A percentile compares a stretch with the other conserved stretches of the same genome.
Evolutionary conservation across 202 grass and related monocot genomes (phyloP).

Genomic region (Brachypodium distachyon): DNA sequence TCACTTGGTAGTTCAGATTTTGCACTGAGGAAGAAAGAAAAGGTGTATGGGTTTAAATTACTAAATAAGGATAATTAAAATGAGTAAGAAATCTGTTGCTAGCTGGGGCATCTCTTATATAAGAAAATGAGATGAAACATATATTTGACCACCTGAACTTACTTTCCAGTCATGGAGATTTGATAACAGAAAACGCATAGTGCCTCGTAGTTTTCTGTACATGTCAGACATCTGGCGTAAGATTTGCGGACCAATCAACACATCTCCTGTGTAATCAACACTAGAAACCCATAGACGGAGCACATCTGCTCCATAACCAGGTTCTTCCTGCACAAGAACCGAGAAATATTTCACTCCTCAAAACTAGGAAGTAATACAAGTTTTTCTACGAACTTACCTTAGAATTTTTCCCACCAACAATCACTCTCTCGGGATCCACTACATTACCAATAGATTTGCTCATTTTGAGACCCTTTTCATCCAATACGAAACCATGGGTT

Average conservation of each 20-base stretch:
- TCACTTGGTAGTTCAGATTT: not conserved
- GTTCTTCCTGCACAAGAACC: constrained; percentile 62
- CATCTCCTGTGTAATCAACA: constrained; percentile 89
- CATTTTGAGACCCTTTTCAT: constrained; percentile 96
- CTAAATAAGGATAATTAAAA: not conserved
- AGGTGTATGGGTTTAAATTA: not conserved
- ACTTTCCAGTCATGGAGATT: constrained; percentile 99
- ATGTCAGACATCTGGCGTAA: constrained; percentile 94
- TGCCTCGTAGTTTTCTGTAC: constrained; percentile 90
- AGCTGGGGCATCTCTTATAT: not conserved
- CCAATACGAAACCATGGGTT: constrained; percentile 91
- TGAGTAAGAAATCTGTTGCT: not conserved
- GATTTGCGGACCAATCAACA: constrained; percentile 72
- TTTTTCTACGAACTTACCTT: constrained; percentile 45
- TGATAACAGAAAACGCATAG: constrained; percentile 79
- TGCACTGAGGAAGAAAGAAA: not conserved
- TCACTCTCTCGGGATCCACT: constrained; percentile 70
- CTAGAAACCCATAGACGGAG: constrained; percentile 97
- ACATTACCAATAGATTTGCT: constrained; percentile 97
- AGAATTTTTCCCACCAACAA: constrained; percentile 81
- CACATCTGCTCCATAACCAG: constrained; percentile 88
- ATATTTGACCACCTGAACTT: constrained; percentile 26
- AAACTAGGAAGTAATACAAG: constrained; percentile 24
- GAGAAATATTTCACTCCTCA: constrained; percentile 11
- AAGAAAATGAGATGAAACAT: constrained; percentile 11